These are phyloP conservation scores for Yamadazyma mexicana DNA, from an alignment of 1,139 yeast genomes.

Conservation along the genomic window DNA sequence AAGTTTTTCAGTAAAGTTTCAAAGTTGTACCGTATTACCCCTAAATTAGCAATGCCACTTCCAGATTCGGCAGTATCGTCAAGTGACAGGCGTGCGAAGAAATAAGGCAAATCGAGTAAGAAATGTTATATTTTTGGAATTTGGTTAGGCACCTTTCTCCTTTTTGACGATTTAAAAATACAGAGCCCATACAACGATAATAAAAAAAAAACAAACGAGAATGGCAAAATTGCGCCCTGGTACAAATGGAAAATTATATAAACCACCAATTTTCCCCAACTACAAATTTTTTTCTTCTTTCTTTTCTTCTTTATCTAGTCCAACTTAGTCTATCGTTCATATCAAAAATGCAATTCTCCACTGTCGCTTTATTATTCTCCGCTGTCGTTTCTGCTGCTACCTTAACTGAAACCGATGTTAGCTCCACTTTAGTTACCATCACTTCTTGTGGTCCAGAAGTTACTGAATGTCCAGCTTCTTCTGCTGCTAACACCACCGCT, in stretches of 20 bases:
- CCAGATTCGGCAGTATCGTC: not conserved
- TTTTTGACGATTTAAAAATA: not conserved
- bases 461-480: conserved; percentile 43
- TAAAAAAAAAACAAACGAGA: conserved; percentile 1
- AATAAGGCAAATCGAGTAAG: not conserved
- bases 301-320: conserved; percentile 10
- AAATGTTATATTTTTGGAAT: not conserved
- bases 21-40: not conserved
- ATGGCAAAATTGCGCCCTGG: not conserved
- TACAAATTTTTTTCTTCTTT: conserved; percentile 3
- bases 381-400: conserved; percentile 36
- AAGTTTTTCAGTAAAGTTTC: not conserved
- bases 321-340: conserved; percentile 22
- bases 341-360: conserved; percentile 19
- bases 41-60: not conserved
- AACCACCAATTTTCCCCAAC: not conserved
- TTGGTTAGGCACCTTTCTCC: not conserved
- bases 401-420: conserved; percentile 29
- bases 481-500: conserved; percentile 25
- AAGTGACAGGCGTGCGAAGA: not conserved
- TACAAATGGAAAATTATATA: conserved; percentile 3
- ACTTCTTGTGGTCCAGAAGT: conserved; percentile 40
- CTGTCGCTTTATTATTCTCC: conserved; percentile 24
- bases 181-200: not conserved
- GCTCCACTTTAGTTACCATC: conserved; percentile 38